Conservation (phyloP, 2,329 filamentous ascomycete genomes). For the Ceratocystis colombiana region DNA sequence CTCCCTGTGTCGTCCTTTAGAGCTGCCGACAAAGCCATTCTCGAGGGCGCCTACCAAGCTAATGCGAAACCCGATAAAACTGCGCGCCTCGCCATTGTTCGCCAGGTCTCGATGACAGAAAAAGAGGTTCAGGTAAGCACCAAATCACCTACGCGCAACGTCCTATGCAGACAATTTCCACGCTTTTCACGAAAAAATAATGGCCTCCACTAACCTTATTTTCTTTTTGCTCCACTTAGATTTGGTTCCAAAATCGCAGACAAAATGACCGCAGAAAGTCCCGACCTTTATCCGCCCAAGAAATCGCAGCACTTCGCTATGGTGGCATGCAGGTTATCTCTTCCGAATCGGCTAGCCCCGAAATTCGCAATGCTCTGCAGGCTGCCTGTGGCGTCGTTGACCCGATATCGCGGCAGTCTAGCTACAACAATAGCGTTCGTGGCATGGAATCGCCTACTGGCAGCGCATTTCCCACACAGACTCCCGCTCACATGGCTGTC, state of each 20-base stretch:
- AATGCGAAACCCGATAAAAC: slow-evolving; percentile 90
- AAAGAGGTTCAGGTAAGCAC: slow-evolving; percentile 84
- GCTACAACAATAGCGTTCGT: background rate
- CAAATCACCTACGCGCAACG: slow-evolving; percentile 22
- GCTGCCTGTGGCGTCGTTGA: slow-evolving; percentile 27
- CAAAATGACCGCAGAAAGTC: slow-evolving; percentile 89
- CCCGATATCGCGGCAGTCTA: slow-evolving; percentile 30
- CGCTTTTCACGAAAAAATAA: background rate
- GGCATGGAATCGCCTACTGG: slow-evolving; percentile 18
- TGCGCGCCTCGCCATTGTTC: slow-evolving; percentile 72
- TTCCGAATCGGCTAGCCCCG: slow-evolving; percentile 33
- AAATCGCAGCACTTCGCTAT: slow-evolving; percentile 54
- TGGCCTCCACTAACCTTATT: slow-evolving; percentile 4
- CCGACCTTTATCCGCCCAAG: slow-evolving; percentile 67
- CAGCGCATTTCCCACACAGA: slow-evolving; percentile 27
- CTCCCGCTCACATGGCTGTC: slow-evolving; percentile 28
- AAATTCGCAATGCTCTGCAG: slow-evolving; percentile 28
- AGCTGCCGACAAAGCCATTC: slow-evolving; percentile 76
- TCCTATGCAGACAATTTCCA: background rate
- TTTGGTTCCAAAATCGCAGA: slow-evolving; percentile 94
- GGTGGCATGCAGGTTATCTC: slow-evolving; percentile 45
- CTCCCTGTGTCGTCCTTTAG: slow-evolving; percentile 37
- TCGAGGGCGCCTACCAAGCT: slow-evolving; percentile 72
- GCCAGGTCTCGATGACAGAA: slow-evolving; percentile 77
- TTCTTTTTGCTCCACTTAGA: slow-evolving; percentile 44